Conservation (phyloP, 805 yeast genomes). For the Ogataea pignaliae region DNA sequence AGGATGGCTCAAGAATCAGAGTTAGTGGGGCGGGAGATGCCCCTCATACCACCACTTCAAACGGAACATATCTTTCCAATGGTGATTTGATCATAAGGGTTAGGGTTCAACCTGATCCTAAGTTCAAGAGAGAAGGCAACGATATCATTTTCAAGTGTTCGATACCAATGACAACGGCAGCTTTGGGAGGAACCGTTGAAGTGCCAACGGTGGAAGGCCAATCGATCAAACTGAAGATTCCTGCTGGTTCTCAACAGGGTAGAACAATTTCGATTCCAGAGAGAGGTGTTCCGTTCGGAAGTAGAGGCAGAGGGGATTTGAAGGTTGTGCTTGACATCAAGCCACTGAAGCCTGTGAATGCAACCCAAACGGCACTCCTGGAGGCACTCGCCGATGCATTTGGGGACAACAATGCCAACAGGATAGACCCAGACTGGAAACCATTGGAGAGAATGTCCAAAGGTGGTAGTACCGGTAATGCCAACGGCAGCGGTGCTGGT, state of each 20-base stretch:
- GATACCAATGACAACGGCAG: constrained; percentile 92
- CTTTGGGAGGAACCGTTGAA: constrained; percentile 85
- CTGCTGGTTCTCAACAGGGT: constrained; percentile 81
- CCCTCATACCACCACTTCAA: constrained; percentile 71
- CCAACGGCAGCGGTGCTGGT: neutral
- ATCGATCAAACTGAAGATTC: constrained; percentile 69
- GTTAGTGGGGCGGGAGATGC: constrained; percentile 89
- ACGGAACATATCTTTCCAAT: constrained; percentile 60
- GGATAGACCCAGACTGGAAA: constrained; percentile 51
- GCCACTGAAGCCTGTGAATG: constrained; percentile 69
- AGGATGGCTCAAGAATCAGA: constrained; percentile 80
- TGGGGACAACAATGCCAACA: constrained; percentile 72
- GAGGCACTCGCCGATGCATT: constrained; percentile 94
- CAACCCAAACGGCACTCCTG: constrained; percentile 81
- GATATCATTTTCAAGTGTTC: constrained; percentile 62
- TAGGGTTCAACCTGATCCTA: constrained; percentile 68
- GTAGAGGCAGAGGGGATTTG: constrained; percentile 68
- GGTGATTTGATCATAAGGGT: constrained; percentile 89
- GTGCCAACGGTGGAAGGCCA: constrained; percentile 85
- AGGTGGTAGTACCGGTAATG: too few species aligned
- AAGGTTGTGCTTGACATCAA: constrained; percentile 68
- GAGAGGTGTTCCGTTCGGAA: constrained; percentile 75
- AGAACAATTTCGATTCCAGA: constrained; percentile 71
- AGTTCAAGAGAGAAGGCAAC: constrained; percentile 61
- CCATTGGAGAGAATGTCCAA: constrained; percentile 27